Percentiles rank a stretch among this genome's conserved stretches.
phyloP scores from a whole-genome alignment of 306 rosid species.

The Boehmeria nivea region DNA sequence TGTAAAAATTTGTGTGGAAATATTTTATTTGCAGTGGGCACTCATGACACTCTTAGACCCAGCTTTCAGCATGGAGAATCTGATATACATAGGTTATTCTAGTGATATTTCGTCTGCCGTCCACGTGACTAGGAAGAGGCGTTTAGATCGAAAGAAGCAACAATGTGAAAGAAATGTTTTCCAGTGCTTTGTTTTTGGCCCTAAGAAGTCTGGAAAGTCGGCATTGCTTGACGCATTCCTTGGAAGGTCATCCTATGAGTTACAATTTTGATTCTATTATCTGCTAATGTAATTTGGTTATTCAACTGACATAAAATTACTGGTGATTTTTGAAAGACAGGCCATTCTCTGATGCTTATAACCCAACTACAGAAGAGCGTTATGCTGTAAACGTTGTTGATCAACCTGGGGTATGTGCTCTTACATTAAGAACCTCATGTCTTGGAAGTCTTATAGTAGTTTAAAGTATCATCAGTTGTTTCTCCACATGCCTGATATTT shows the following conservation, averaged over 20 bases:
- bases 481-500: too few relatives aligned
- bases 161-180: slow-evolving; percentile 71
- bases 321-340: slow-evolving; percentile 38
- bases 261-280: slow-evolving; percentile 5
- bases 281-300: neutral
- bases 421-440: slow-evolving; percentile 3
- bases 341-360: slow-evolving; percentile 52
- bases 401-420: slow-evolving; percentile 41
- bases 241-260: slow-evolving; percentile 52
- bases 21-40: slow-evolving; percentile 66
- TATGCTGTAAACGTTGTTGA: slow-evolving; percentile 67
- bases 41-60: slow-evolving; percentile 91
- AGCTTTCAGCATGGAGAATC: slow-evolving; percentile 69
- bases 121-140: slow-evolving; percentile 76
- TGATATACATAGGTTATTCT: slow-evolving; percentile 80
- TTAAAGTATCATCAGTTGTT: too few relatives aligned
- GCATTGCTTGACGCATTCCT: slow-evolving; percentile 73
- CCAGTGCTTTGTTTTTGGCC: slow-evolving; percentile 96
- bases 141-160: slow-evolving; percentile 83
- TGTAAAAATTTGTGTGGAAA: slow-evolving; percentile 5
- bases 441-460: neutral
- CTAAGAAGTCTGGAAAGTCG: slow-evolving; percentile 89
- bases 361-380: slow-evolving; percentile 62
- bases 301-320: slow-evolving; percentile 5
- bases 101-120: slow-evolving; percentile 71